A percentile compares a stretch with the other conserved stretches of the same genome.
Evolutionary conservation across 345 rosid genomes (phyloP).

Genomic region (Eucalyptus polyanthemos): DNA sequence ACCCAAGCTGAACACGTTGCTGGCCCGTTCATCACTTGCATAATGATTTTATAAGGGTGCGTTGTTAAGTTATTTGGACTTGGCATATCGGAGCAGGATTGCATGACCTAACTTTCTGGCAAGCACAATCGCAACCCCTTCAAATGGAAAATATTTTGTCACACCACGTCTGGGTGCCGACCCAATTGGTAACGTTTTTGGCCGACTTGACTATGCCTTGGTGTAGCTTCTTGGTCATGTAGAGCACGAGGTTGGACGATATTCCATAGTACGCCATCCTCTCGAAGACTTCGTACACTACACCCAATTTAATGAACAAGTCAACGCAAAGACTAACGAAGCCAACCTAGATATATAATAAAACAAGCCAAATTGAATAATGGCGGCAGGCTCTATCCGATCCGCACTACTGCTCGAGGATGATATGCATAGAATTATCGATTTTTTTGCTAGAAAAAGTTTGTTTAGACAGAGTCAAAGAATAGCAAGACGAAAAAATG

Average conservation of each 20-base stretch:
- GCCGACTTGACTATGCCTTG: conserved; percentile 60
- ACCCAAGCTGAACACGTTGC: neutral
- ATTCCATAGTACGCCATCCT: conserved; percentile 87
- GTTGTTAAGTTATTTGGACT: neutral
- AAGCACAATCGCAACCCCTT: neutral
- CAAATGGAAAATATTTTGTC: neutral
- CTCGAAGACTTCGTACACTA: conserved; percentile 82
- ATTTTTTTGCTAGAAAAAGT: neutral
- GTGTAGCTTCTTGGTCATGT: conserved; percentile 62
- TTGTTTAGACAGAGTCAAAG: neutral
- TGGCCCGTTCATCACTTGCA: neutral
- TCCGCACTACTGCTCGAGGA: neutral
- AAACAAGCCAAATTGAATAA: neutral
- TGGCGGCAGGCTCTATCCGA: neutral
- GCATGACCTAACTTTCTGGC: neutral
- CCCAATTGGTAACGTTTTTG: no score
- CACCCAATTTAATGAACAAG: neutral
- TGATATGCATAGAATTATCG: neutral
- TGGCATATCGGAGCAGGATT: neutral
- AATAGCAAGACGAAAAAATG: neutral
- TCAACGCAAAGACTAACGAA: neutral
- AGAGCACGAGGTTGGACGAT: conserved; percentile 63
- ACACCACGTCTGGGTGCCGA: no score
- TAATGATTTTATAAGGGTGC: neutral
- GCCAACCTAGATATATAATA: neutral